Evolutionary conservation across 1,284 basidiomycete genomes (phyloP).

Genomic region (Sporisorium sorghi): DNA sequence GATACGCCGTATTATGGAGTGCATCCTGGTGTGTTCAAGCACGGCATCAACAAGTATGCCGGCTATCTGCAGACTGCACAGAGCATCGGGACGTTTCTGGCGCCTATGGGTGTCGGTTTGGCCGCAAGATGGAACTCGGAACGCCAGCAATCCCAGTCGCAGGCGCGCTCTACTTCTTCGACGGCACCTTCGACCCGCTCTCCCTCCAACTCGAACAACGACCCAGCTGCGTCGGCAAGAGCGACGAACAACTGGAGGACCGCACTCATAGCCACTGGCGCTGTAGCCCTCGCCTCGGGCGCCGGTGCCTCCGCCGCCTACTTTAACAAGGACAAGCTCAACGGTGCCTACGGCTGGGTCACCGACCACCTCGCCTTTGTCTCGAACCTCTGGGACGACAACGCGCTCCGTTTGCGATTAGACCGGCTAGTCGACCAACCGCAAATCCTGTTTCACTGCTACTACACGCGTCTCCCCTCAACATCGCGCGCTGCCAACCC

Average conservation of each 20-base stretch:
- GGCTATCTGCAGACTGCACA: conserved; percentile 79
- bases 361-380: conserved; percentile 92
- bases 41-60: conserved; percentile 81
- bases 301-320: conserved; percentile 79
- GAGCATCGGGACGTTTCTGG: conserved; percentile 71
- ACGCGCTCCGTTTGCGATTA: conserved; percentile 74
- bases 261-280: conserved; percentile 71
- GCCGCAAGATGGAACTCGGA: conserved; percentile 70
- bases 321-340: conserved; percentile 75
- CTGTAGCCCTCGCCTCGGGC: conserved; percentile 78
- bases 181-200: conserved; percentile 42
- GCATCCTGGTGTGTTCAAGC: conserved; percentile 87
- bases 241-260: conserved; percentile 34
- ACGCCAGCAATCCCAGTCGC: conserved; percentile 28
- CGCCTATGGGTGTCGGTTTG: conserved; percentile 72
- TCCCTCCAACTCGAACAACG: neutral
- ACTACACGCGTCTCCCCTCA: conserved; percentile 59
- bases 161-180: conserved; percentile 26
- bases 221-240: conserved; percentile 16
- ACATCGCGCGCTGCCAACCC: conserved; percentile 29
- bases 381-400: conserved; percentile 85
- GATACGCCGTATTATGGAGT: conserved; percentile 79
- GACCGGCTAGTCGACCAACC: conserved; percentile 42
- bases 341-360: conserved; percentile 73
- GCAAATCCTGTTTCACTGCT: conserved; percentile 71